Evolutionary conservation across 768 basidiomycete genomes (phyloP).

Genomic region (Lactarius pseudohatsudake): DNA sequence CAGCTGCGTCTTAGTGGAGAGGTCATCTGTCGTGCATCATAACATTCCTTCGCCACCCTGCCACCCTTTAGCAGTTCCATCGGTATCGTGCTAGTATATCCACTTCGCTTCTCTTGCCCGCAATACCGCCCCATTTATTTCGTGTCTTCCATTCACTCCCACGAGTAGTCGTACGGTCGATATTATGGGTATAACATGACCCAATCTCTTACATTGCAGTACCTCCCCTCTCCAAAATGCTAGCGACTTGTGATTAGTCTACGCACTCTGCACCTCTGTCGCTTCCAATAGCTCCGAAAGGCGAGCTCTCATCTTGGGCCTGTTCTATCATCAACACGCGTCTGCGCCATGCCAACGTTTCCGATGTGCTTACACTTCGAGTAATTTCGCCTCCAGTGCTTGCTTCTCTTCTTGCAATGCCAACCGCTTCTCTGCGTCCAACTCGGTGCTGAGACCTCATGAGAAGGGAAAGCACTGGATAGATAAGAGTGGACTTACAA

Average conservation of each 20-base stretch:
- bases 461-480: neutral
- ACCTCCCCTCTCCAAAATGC: neutral
- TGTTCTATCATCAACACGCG: slow-evolving; percentile 34
- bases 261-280: slow-evolving; percentile 27
- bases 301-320: slow-evolving; percentile 79
- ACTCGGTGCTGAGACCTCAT: slow-evolving; percentile 59
- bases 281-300: slow-evolving; percentile 61
- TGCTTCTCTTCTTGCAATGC: slow-evolving; percentile 96
- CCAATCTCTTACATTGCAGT: neutral
- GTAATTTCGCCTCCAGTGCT: slow-evolving; percentile 75
- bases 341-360: neutral
- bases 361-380: slow-evolving; percentile 69
- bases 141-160: neutral
- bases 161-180: neutral
- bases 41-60: neutral
- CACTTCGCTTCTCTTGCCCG: neutral
- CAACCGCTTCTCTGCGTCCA: slow-evolving; percentile 87
- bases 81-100: neutral
- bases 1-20: slow-evolving; percentile 78
- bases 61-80: neutral
- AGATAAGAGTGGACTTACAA: slow-evolving; percentile 58
- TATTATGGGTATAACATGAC: neutral
- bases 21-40: slow-evolving; percentile 73
- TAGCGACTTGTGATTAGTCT: neutral
- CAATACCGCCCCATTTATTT: neutral